These are phyloP conservation scores for Hippophae rhamnoides DNA, from an alignment of 306 rosid species.

Conservation along the genomic window DNA sequence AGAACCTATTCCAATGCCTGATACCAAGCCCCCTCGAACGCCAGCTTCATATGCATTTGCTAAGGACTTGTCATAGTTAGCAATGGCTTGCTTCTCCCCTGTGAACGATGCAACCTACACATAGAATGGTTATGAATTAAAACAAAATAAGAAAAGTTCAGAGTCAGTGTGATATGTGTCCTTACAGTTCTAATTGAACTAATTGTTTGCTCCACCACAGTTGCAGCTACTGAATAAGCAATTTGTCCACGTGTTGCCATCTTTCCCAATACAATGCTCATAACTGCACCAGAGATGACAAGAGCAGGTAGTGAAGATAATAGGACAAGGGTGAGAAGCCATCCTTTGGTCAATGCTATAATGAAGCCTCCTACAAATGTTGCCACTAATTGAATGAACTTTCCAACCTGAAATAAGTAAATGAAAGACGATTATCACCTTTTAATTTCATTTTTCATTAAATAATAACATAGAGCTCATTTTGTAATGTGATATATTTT, in stretches of 20 bases:
- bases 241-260: constrained; percentile 50
- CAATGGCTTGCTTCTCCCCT: constrained; percentile 25
- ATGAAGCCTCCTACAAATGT: constrained; percentile 59
- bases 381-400: constrained; percentile 48
- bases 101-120: constrained; percentile 23
- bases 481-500: no score
- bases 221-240: constrained; percentile 60
- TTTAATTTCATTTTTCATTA: no score
- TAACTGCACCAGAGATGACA: constrained; percentile 46
- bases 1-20: constrained; percentile 6
- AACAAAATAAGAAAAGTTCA: background rate
- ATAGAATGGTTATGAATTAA: background rate
- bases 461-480: background rate
- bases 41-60: constrained; percentile 13
- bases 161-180: background rate
- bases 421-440: no score
- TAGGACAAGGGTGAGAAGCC: constrained; percentile 77
- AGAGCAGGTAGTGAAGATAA: constrained; percentile 55
- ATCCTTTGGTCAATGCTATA: constrained; percentile 58
- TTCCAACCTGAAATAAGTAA: constrained; percentile 53
- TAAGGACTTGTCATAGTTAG: background rate
- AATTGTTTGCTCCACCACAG: constrained; percentile 64
- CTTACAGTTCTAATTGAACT: constrained; percentile 78
- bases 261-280: constrained; percentile 30
- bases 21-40: constrained; percentile 14